Percentiles rank a stretch among this genome's conserved stretches.
Evolutionary conservation across 306 rosid genomes (phyloP).

Genomic region (Lotus japonicus): DNA sequence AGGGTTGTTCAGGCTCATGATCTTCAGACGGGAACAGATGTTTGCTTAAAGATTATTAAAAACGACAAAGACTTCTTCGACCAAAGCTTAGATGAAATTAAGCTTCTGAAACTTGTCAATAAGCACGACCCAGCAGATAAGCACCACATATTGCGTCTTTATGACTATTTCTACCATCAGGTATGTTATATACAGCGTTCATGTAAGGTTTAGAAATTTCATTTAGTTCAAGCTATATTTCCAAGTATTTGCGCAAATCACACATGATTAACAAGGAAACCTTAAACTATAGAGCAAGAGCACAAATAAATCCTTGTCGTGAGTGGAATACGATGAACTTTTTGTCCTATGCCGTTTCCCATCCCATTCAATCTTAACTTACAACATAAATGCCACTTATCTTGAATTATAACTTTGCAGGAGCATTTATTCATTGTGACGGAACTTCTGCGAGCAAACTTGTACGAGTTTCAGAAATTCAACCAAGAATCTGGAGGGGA

Average conservation of each 20-base stretch:
- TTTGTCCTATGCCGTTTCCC: neutral
- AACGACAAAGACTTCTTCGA: slow-evolving; percentile 96
- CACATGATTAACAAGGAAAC: slow-evolving; percentile 1
- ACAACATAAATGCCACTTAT: neutral
- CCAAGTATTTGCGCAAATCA: slow-evolving; percentile 8
- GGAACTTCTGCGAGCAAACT: slow-evolving; percentile 87
- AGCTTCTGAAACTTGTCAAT: slow-evolving; percentile 91
- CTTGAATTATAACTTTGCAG: slow-evolving; percentile 33
- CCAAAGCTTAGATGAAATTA: slow-evolving; percentile 96
- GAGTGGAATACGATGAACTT: neutral
- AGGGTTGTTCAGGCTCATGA: slow-evolving; percentile 94
- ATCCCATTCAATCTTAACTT: neutral
- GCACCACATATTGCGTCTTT: slow-evolving; percentile 78
- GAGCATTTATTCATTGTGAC: slow-evolving; percentile 96
- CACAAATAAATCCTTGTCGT: slow-evolving; percentile 1
- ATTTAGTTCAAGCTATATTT: neutral
- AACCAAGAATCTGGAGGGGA: slow-evolving; percentile 90
- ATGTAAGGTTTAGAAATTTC: neutral
- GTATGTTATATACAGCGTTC: slow-evolving; percentile 31
- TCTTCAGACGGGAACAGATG: slow-evolving; percentile 75
- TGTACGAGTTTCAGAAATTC: slow-evolving; percentile 92
- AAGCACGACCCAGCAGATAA: slow-evolving; percentile 81
- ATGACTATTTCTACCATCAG: slow-evolving; percentile 94
- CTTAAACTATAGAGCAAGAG: neutral
- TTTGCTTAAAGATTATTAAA: slow-evolving; percentile 96